Percentiles rank a stretch among this genome's conserved stretches.
Conservation (phyloP, 805 yeast species). For the Candida ortonii region DNA sequence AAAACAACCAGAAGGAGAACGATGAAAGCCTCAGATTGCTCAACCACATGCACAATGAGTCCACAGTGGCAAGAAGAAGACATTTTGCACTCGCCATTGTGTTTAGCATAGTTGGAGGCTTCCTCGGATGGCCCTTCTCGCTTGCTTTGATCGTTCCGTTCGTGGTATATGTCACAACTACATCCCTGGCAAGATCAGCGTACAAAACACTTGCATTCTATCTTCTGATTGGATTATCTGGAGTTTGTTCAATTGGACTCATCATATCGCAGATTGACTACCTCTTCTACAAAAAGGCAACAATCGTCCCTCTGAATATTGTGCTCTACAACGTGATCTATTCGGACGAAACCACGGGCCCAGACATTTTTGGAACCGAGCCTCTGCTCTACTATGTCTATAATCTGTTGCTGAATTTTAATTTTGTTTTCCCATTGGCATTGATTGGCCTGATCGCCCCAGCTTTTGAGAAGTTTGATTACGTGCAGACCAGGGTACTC, state of each 20-base stretch:
- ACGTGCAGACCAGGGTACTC: constrained; percentile 23
- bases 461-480: constrained; percentile 13
- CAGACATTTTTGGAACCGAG: constrained; percentile 87
- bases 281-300: constrained; percentile 53
- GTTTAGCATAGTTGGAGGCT: constrained; percentile 61
- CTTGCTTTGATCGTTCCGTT: constrained; percentile 63
- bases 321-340: constrained; percentile 75
- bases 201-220: constrained; percentile 12
- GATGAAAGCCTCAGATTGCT: constrained; percentile 19
- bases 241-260: constrained; percentile 17
- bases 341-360: constrained; percentile 72
- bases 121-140: constrained; percentile 91
- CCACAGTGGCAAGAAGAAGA: constrained; percentile 18
- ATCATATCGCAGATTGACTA: constrained; percentile 49
- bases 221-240: constrained; percentile 17
- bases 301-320: constrained; percentile 78
- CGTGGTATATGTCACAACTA: constrained; percentile 35
- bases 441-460: constrained; percentile 36
- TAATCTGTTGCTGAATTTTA: constrained; percentile 75
- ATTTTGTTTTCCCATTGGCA: constrained; percentile 46
- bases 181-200: constrained; percentile 10
- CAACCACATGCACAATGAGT: constrained; percentile 17
- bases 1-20: constrained; percentile 13
- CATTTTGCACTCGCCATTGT: constrained; percentile 34
- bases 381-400: constrained; percentile 67